A percentile compares a stretch with the other conserved stretches of the same genome.
Conservation (phyloP, 169 alveolate species). For the Cryptosporidium ubiquitum region DNA sequence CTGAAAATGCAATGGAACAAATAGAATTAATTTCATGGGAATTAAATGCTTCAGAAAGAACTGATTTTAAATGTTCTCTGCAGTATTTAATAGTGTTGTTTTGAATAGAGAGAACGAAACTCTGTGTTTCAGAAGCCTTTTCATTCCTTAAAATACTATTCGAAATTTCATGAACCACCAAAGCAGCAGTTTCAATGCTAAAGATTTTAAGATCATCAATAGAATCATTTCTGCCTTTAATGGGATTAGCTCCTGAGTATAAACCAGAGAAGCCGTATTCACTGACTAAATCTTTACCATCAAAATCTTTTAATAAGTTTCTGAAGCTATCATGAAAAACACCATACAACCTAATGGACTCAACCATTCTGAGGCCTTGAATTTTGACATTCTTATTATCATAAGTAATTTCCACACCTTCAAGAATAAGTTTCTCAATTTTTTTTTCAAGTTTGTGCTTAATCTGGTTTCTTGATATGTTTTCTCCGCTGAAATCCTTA, state of each 20-base stretch:
- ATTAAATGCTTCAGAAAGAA: slow-evolving; percentile 7
- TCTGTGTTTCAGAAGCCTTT: background rate
- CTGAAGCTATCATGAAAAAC: slow-evolving; percentile 52
- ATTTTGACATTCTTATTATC: slow-evolving; percentile 1
- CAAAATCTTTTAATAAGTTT: background rate
- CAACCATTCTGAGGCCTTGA: slow-evolving; percentile 40
- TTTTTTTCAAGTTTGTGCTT: slow-evolving; percentile 3
- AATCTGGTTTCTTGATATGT: background rate
- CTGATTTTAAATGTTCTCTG: background rate
- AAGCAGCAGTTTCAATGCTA: slow-evolving; percentile 39
- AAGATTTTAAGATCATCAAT: background rate
- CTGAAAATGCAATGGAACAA: slow-evolving; percentile 31
- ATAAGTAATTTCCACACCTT: slow-evolving; percentile 17
- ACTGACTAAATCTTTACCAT: background rate
- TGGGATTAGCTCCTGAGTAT: slow-evolving; percentile 28
- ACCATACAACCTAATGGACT: slow-evolving; percentile 46
- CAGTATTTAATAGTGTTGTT: background rate
- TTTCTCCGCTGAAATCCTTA: background rate
- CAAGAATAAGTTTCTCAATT: slow-evolving; percentile 25
- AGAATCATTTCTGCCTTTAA: slow-evolving; percentile 37
- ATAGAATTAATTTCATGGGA: slow-evolving; percentile 29
- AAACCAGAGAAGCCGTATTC: slow-evolving; percentile 29
- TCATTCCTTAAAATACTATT: background rate
- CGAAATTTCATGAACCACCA: slow-evolving; percentile 3
- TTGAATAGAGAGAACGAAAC: background rate